Percentiles rank a stretch among this genome's conserved stretches.
Evolutionary conservation across 2,329 filamentous ascomycete species (phyloP).

Genomic region (Bipolaris gigantea): DNA sequence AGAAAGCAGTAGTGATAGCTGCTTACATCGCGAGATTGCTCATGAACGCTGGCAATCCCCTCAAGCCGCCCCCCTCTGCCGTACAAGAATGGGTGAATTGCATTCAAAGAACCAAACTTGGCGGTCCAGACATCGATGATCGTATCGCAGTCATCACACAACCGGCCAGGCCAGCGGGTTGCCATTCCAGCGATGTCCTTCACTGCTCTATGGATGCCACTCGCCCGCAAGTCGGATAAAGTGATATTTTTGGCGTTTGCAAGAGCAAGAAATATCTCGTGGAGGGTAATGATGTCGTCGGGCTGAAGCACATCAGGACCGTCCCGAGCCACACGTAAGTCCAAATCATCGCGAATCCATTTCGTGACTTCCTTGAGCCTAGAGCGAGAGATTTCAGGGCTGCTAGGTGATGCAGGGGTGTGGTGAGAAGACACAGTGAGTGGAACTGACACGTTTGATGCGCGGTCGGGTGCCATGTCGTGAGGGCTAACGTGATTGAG

Average conservation of each 20-base stretch:
- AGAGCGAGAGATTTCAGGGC: constrained; percentile 25
- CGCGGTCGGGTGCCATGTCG: background rate
- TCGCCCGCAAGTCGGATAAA: constrained; percentile 44
- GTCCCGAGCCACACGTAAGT: constrained; percentile 50
- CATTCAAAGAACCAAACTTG: constrained; percentile 44
- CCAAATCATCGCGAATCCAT: constrained; percentile 55
- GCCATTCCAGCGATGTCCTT: constrained; percentile 48
- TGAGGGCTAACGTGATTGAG: background rate
- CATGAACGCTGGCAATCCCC: constrained; percentile 44
- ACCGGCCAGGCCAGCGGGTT: constrained; percentile 51
- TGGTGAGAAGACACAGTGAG: constrained; percentile 4
- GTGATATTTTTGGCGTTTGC: constrained; percentile 29
- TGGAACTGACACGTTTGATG: background rate
- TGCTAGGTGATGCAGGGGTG: constrained; percentile 9
- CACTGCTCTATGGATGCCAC: constrained; percentile 52
- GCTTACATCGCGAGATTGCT: constrained; percentile 45
- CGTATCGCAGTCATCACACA: constrained; percentile 51
- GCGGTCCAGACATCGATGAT: constrained; percentile 46
- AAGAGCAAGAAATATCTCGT: constrained; percentile 45
- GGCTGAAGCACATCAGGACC: constrained; percentile 48
- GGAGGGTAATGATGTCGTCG: constrained; percentile 50
- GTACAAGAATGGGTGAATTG: constrained; percentile 47
- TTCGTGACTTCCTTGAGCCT: constrained; percentile 43
- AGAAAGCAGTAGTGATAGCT: background rate
- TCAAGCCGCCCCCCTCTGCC: constrained; percentile 49